Evolutionary conservation across 441 rosid species (phyloP), one percentile per base, ranked within the genome.

Genomic region (Populus hybrid): DNA sequence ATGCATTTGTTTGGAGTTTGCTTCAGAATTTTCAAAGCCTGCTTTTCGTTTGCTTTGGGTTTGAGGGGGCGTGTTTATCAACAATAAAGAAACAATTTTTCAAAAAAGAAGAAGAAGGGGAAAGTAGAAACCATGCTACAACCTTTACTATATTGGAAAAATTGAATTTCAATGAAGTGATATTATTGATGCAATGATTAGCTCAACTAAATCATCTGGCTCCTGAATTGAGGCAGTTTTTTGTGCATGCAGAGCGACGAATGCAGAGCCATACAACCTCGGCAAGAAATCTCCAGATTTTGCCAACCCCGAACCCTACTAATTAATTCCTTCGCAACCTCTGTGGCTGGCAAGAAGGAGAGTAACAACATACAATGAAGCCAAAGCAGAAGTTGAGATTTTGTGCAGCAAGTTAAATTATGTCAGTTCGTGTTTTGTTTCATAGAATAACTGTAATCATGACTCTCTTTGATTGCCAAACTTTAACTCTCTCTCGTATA

Each of bases 241-340:
- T 46, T 81, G 76, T 74, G 69, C 24, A 67, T 83, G 75, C 80
- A 93, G 98, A 88, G 81, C 80, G 6, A 82, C 79, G 88, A 88
- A 78, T 81, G 85, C 89, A 34, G 84, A 87, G 66, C 97, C 97
- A 26, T 91, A 92, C 81, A 78, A 53, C 70, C 78, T 71, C 11
- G 6, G 72, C 82, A 88, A 86, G 86, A 84, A 82, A 72, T 76
- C 86, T 80, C 70, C 77, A 23, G 92, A 89, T 73, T 69, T 78
- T 14, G 68, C 76, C 2, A 76, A 80, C 0, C 79, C 63, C n/a
- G 87, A 82, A 59, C 46, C 81, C n/a, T 73, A 57, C 38, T 83
- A 82, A 80, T 66, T 79, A 83, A 83, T 78, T 80, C 81, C 75
- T 76, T 74, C 24, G 83, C 79, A 64, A 40, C 71, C 66, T 80